Percentiles rank a stretch among this genome's conserved stretches.
Evolutionary conservation across 208 protist species (phyloP).

Genomic region (Crithidia sp.): DNA sequence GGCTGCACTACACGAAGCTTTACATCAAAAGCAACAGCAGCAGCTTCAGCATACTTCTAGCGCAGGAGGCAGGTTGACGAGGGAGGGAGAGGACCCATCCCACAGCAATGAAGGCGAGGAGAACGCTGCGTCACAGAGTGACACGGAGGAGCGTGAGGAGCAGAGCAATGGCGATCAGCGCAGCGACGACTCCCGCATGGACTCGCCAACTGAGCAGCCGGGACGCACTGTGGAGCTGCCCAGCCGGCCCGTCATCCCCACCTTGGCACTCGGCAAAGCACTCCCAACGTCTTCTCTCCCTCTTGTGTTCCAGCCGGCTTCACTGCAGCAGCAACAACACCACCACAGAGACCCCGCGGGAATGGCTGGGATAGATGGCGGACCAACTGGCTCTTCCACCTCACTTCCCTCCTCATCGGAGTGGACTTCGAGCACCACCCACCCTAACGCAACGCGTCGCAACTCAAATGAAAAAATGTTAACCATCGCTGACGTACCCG

Average conservation of each 20-base stretch:
- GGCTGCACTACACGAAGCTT: too few species aligned
- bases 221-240: neutral
- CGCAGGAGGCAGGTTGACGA: too few species aligned
- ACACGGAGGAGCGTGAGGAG: neutral
- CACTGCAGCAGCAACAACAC: conserved; percentile 6
- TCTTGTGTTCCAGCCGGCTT: neutral
- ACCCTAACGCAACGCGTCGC: neutral
- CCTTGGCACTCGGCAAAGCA: conserved; percentile 14
- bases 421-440: neutral
- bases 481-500: neutral
- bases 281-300: conserved; percentile 1
- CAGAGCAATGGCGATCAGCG: neutral
- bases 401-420: conserved; percentile 1
- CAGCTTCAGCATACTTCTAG: too few species aligned
- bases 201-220: conserved; percentile 12
- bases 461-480: neutral
- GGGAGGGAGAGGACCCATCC: too few species aligned
- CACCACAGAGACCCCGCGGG: neutral
- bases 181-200: neutral
- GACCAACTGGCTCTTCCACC: neutral
- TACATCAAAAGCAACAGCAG: too few species aligned
- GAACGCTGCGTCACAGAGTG: neutral
- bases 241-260: conserved; percentile 18
- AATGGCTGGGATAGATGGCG: neutral
- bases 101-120: neutral